Evolutionary conservation across 2,329 filamentous ascomycete genomes (phyloP).

Genomic region (Aureobasidium lini): DNA sequence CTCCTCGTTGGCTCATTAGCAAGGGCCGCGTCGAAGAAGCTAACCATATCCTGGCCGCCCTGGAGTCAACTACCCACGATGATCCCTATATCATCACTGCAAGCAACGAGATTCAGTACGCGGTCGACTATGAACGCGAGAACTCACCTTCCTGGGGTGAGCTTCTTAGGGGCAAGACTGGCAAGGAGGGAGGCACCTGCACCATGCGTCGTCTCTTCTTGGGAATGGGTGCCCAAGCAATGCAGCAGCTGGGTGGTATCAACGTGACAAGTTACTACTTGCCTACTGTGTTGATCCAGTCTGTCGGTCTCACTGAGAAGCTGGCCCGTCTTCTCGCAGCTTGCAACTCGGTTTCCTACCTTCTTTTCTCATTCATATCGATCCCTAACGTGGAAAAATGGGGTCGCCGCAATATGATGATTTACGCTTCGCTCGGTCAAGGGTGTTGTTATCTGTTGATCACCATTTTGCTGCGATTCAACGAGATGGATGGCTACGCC

Average conservation of each 20-base stretch:
- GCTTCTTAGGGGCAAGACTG: slow-evolving; percentile 40
- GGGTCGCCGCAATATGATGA: slow-evolving; percentile 53
- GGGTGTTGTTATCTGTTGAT: slow-evolving; percentile 46
- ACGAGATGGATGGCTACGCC: slow-evolving; percentile 26
- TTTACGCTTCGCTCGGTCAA: slow-evolving; percentile 49
- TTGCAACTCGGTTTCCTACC: slow-evolving; percentile 45
- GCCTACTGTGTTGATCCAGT: slow-evolving; percentile 52
- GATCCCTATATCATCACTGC: slow-evolving; percentile 40
- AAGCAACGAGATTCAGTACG: slow-evolving; percentile 35
- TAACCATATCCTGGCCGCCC: slow-evolving; percentile 40
- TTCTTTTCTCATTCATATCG: slow-evolving; percentile 41
- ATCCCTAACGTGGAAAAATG: slow-evolving; percentile 44
- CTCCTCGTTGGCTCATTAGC: slow-evolving; percentile 41
- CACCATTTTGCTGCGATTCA: slow-evolving; percentile 41
- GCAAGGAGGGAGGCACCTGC: slow-evolving; percentile 37
- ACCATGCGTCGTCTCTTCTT: slow-evolving; percentile 47
- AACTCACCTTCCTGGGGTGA: slow-evolving; percentile 45
- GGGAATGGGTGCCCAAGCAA: slow-evolving; percentile 45
- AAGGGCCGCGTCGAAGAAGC: slow-evolving; percentile 40
- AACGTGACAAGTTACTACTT: slow-evolving; percentile 44
- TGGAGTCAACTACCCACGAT: slow-evolving; percentile 38
- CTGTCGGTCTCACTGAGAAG: slow-evolving; percentile 46
- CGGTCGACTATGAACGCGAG: slow-evolving; percentile 42
- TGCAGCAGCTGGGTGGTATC: slow-evolving; percentile 34
- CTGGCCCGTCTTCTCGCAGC: slow-evolving; percentile 51